Conservation (phyloP, 2,329 filamentous ascomycete genomes). For the Aureobasidium melanogenum region DNA sequence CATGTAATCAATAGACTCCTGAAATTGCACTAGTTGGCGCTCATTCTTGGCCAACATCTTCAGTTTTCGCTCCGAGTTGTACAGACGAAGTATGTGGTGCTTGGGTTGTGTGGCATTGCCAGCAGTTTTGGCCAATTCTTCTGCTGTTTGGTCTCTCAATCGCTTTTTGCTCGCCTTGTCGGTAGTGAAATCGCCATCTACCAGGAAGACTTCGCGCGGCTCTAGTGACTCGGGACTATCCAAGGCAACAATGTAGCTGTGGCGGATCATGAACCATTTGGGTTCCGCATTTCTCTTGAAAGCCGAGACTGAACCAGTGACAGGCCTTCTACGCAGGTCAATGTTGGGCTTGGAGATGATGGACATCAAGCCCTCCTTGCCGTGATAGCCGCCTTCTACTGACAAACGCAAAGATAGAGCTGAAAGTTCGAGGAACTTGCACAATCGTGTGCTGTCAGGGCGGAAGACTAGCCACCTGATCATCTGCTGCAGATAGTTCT, state of each 20-base stretch:
- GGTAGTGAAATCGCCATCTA: conserved; percentile 79
- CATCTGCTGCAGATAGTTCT: conserved; percentile 86
- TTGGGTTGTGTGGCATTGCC: conserved; percentile 51
- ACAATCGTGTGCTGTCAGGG: conserved; percentile 88
- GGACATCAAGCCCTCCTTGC: conserved; percentile 89
- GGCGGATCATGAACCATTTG: conserved; percentile 96
- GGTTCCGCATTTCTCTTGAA: conserved; percentile 58
- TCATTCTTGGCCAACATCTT: conserved; percentile 88
- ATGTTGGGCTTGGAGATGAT: conserved; percentile 74
- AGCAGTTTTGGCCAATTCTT: conserved; percentile 56
- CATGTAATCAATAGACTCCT: conserved; percentile 88
- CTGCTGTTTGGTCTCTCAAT: conserved; percentile 44
- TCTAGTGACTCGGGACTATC: conserved; percentile 98
- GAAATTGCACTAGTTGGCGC: conserved; percentile 80
- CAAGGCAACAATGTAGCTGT: conserved; percentile 97
- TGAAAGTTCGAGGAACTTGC: conserved; percentile 91
- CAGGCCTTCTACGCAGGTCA: conserved; percentile 20
- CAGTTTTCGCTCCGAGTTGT: conserved; percentile 85
- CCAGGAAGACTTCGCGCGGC: conserved; percentile 96
- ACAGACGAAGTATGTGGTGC: conserved; percentile 80
- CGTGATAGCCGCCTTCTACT: conserved; percentile 92
- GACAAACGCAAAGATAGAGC: conserved; percentile 88
- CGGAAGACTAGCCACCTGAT: conserved; percentile 96
- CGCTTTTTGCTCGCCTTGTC: conserved; percentile 55
- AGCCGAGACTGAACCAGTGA: background rate